Conservation (phyloP, 768 basidiomycete species). For the Russula sp. region DNA sequence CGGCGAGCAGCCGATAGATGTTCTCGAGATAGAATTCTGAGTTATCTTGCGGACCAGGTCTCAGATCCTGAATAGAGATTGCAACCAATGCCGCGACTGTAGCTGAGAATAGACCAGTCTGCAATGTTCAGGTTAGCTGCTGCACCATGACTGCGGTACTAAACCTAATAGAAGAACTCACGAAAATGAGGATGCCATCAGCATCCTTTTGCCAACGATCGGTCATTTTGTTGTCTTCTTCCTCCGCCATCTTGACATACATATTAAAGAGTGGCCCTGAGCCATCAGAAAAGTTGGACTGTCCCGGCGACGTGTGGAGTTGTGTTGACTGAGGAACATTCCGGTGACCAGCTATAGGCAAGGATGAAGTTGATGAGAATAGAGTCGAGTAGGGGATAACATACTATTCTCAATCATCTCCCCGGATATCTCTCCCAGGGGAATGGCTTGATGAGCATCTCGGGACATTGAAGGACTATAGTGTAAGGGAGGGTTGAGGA, state of each 20-base stretch:
- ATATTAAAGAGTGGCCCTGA: not conserved
- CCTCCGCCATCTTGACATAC: conserved; percentile 20
- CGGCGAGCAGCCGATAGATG: not conserved
- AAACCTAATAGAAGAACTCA: not conserved
- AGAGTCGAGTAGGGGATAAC: not conserved
- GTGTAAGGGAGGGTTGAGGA: not conserved
- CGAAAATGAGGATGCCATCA: not conserved
- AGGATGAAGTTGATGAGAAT: not conserved
- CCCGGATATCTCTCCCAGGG: not conserved
- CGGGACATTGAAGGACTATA: not conserved
- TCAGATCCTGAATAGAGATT: not conserved
- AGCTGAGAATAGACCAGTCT: conserved; percentile 4
- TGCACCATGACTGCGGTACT: too few species aligned
- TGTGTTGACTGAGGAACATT: not conserved
- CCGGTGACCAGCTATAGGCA: not conserved
- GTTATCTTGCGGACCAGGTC: not conserved
- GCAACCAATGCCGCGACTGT: not conserved
- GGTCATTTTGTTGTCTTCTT: not conserved
- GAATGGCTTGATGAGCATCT: not conserved
- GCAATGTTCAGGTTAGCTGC: too few species aligned
- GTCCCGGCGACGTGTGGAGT: not conserved
- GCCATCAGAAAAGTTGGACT: not conserved
- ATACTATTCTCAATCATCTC: not conserved
- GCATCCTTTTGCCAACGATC: not conserved
- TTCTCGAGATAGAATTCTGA: not conserved